phyloP scores from a whole-genome alignment of 257 asterid genomes.

The Ballota nigra region DNA sequence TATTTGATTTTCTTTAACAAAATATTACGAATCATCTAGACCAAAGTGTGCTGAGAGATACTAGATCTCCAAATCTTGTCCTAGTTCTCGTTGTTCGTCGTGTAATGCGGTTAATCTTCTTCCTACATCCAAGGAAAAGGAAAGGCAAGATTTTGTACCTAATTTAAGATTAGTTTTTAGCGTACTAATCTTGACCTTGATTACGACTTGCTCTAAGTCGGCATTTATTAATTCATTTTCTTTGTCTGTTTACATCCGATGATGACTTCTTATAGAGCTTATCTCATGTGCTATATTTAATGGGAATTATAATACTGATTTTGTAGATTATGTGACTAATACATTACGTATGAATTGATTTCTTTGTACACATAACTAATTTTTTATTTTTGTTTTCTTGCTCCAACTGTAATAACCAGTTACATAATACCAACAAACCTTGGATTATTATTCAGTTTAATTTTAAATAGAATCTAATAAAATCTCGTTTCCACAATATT shows the following conservation, averaged over 20 bases:
- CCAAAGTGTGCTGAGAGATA: neutral
- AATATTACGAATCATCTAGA: neutral
- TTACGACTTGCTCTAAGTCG: conserved; percentile 35
- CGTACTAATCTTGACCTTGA: conserved; percentile 27
- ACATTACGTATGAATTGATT: conserved; percentile 24
- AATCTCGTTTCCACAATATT: neutral
- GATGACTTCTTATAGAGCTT: conserved; percentile 1
- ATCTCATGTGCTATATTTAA: neutral
- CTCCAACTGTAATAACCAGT: neutral
- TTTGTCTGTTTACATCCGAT: neutral
- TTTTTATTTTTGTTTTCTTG: neutral
- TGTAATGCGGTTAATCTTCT: conserved; percentile 29
- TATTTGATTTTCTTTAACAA: too few species aligned
- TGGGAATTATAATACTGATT: conserved; percentile 4
- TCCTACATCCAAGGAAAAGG: conserved; percentile 28
- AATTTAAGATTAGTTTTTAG: conserved; percentile 18
- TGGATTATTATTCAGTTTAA: neutral
- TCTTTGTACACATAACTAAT: neutral
- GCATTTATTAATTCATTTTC: conserved; percentile 22
- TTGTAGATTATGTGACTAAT: conserved; percentile 24
- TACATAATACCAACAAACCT: neutral
- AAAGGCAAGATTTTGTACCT: conserved; percentile 31
- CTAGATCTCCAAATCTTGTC: neutral
- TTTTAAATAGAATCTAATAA: neutral
- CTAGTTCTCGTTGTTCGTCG: neutral